Conservation (phyloP, 768 basidiomycete genomes). For the Rhodotorula kratochvilovae region DNA sequence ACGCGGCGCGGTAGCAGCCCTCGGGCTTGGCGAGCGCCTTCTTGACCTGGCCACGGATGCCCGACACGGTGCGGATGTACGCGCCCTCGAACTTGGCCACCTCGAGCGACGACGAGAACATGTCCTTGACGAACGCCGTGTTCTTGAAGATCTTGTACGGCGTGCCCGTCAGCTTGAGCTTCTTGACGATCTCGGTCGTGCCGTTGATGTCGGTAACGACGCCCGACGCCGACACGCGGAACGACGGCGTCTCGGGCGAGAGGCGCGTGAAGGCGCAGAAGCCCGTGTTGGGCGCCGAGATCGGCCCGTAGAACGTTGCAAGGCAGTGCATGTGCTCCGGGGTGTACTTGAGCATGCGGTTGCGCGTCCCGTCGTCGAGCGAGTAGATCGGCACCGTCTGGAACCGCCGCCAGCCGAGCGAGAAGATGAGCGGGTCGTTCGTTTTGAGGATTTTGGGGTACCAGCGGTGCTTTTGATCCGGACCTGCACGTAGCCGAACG, state of each 20-base stretch:
- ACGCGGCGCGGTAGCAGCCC: slow-evolving; percentile 90
- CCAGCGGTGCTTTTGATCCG: slow-evolving; percentile 97
- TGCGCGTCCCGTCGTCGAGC: slow-evolving; percentile 86
- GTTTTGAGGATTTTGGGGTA: slow-evolving; percentile 84
- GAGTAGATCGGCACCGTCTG: slow-evolving; percentile 93
- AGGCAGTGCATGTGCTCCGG: slow-evolving; percentile 99
- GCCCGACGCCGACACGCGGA: slow-evolving; percentile 87
- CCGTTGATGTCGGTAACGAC: slow-evolving; percentile 90
- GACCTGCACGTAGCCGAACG: slow-evolving; percentile 88
- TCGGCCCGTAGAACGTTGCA: slow-evolving; percentile 94
- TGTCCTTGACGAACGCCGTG: slow-evolving; percentile 94
- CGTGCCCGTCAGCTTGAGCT: slow-evolving; percentile 88
- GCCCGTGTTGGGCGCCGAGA: slow-evolving; percentile 84
- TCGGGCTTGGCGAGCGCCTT: slow-evolving; percentile 92
- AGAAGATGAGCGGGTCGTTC: slow-evolving; percentile 93
- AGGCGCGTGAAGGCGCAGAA: slow-evolving; percentile 96
- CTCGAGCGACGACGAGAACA: slow-evolving; percentile 89
- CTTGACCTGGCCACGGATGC: slow-evolving; percentile 93
- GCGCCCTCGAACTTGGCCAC: slow-evolving; percentile 99
- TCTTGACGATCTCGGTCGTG: slow-evolving; percentile 93
- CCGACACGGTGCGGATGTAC: slow-evolving; percentile 89
- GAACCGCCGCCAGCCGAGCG: slow-evolving; percentile 96
- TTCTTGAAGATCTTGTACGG: slow-evolving; percentile 99
- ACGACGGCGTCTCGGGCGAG: slow-evolving; percentile 61
- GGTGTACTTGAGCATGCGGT: slow-evolving; percentile 99